Evolutionary conservation across 768 basidiomycete genomes (phyloP), one percentile per base, ranked within the genome.

Genomic region (Lactarius quietus): DNA sequence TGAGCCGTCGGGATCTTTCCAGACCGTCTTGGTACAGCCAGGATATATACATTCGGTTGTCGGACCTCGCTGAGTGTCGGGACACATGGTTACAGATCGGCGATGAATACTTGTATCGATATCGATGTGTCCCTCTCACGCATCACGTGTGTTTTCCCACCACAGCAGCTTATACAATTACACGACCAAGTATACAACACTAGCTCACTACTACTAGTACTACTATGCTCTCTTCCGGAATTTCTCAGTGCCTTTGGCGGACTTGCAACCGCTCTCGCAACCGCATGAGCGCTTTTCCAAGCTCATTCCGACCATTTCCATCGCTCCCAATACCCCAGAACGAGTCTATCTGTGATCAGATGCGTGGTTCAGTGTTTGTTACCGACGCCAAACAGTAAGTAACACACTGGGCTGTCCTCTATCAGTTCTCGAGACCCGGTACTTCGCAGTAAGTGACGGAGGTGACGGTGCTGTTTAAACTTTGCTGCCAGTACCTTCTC

Each of bases 311-410:
- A 48, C 79, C 80, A 63, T 71, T 70, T 55, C 73, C 70, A 28
- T 80, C 73, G 54, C 71, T 70, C 55, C 80, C 79, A 62, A 78
- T 66, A 33, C 79, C 80, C 79, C 79, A 81, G 68, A 80, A 79
- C 54, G 75, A 72, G 65, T 80, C 78, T 58, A 73, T 73, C 70
- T 72, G 71, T 1, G 73, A 73, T 38, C 60, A 72, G 73, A 73
- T 73, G 56, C 51, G 26, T 35, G 61, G 53, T 57, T 70, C 64
- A 71, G 71, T 57, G 70, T 71, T 65, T 63, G 56, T 14, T 2
- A 14, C 8, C 9, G 35, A 55, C 6, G 17, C 28, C 12, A 51
- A 9, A 38, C 29, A 58, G 5, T 12, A 26, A 20, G 26, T 31
- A 31, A n/a, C 54, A 45, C 64, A 69, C 71, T 67, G 63, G 62